A percentile compares a stretch with the other conserved stretches of the same genome.
These are phyloP conservation scores for Sporormia fimetaria DNA, from an alignment of 495 filamentous ascomycete genomes.

Conservation along the genomic window DNA sequence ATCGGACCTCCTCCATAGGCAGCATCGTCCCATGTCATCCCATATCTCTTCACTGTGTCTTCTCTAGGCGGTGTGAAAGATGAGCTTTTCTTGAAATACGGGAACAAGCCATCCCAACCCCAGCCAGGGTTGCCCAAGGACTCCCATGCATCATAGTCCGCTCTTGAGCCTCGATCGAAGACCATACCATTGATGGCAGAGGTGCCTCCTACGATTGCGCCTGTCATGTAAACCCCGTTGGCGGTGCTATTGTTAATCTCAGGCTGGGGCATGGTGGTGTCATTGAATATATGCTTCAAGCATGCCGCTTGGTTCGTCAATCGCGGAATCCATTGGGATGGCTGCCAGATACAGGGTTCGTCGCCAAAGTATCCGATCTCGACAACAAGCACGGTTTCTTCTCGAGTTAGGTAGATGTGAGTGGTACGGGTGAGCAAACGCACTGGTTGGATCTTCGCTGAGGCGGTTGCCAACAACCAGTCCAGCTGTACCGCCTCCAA, in stretches of 20 bases:
- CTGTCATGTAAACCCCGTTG: background rate
- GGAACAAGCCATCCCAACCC: slow-evolving; percentile 21
- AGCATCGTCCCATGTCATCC: slow-evolving; percentile 32
- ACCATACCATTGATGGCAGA: slow-evolving; percentile 20
- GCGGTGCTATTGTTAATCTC: slow-evolving; percentile 1
- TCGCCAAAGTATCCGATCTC: slow-evolving; percentile 17
- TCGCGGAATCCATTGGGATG: slow-evolving; percentile 1
- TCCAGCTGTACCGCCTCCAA: slow-evolving; percentile 20
- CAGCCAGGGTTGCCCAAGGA: slow-evolving; percentile 16
- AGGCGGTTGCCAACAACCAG: slow-evolving; percentile 15
- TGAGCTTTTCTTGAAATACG: slow-evolving; percentile 21
- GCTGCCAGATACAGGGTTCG: slow-evolving; percentile 10
- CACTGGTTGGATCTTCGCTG: slow-evolving; percentile 14
- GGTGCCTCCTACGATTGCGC: slow-evolving; percentile 8
- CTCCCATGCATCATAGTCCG: slow-evolving; percentile 22
- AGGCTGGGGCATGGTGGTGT: slow-evolving; percentile 10
- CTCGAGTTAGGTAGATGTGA: background rate
- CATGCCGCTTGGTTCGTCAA: background rate
- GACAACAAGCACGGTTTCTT: slow-evolving; percentile 18
- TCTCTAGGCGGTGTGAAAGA: background rate
- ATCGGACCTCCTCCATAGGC: slow-evolving; percentile 33
- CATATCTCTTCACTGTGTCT: slow-evolving; percentile 4
- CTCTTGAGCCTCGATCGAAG: slow-evolving; percentile 12
- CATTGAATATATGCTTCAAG: slow-evolving; percentile 11
- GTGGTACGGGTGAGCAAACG: background rate